A percentile compares a stretch with the other conserved stretches of the same genome.
Evolutionary conservation across 2,329 filamentous ascomycete genomes (phyloP).

Genomic region (Talaromyces sp.): DNA sequence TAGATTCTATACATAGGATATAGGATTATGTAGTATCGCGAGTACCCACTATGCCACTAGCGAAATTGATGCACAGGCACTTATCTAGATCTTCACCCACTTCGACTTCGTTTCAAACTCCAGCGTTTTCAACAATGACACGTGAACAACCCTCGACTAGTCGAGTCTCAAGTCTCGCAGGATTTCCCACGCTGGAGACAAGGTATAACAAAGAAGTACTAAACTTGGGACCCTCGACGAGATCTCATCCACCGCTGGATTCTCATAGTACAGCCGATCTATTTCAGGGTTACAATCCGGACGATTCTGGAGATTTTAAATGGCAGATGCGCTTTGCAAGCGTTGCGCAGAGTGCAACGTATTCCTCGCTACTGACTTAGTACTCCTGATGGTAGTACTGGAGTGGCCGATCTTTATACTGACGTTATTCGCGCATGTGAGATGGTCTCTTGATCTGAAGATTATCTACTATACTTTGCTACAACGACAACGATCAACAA

Average conservation of each 20-base stretch:
- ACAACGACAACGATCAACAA: not conserved
- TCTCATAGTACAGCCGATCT: not conserved
- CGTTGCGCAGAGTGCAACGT: conserved; percentile 43
- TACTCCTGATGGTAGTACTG: not conserved
- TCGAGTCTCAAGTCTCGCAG: not conserved
- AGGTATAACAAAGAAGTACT: not conserved
- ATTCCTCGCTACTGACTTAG: conserved; percentile 30
- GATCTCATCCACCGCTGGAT: not conserved
- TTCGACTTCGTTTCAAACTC: not conserved
- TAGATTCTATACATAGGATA: not conserved
- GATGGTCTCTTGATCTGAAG: conserved; percentile 42
- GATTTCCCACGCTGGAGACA: not conserved
- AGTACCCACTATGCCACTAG: not conserved
- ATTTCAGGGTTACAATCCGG: not conserved
- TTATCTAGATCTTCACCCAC: not conserved
- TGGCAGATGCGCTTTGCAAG: conserved; percentile 45
- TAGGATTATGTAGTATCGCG: not conserved
- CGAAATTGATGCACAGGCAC: not conserved
- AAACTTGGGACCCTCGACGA: not conserved
- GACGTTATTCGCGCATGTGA: conserved; percentile 34
- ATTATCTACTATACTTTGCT: conserved; percentile 41
- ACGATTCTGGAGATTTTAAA: conserved; percentile 39
- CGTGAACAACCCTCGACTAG: not conserved
- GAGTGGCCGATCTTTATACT: conserved; percentile 25
- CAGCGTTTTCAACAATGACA: not conserved